Conservation (phyloP, 495 filamentous ascomycete species). For the Talaromyces proteolyticus region DNA sequence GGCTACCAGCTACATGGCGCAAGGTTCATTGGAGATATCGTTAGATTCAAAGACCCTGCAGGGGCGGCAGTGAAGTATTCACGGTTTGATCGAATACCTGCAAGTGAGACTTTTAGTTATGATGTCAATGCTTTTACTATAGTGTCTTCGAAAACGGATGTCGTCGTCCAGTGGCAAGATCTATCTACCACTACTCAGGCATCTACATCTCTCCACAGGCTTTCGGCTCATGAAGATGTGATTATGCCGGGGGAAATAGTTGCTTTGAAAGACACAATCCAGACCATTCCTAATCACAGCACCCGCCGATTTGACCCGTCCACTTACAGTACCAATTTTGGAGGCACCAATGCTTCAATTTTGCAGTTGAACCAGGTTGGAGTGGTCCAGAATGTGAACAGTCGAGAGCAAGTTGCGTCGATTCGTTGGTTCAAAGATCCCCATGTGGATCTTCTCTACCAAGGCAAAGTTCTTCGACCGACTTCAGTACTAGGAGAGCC, state of each 20-base stretch:
- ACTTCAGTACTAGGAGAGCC: conserved; percentile 36
- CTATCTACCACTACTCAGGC: conserved; percentile 38
- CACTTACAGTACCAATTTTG: too few species aligned
- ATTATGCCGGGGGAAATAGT: conserved; percentile 57
- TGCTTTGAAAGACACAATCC: conserved; percentile 33
- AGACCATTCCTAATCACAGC: conserved; percentile 7
- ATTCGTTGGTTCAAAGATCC: conserved; percentile 48
- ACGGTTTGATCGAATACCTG: conserved; percentile 33
- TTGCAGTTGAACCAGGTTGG: conserved; percentile 40
- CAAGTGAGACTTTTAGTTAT: conserved; percentile 45
- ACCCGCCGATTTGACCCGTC: too few species aligned
- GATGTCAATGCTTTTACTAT: conserved; percentile 53
- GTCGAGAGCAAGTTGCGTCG: conserved; percentile 44
- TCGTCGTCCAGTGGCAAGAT: conserved; percentile 57
- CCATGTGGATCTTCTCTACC: conserved; percentile 30
- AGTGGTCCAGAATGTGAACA: conserved; percentile 53
- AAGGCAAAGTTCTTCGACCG: conserved; percentile 19
- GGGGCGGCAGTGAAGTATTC: conserved; percentile 42
- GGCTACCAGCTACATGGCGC: conserved; percentile 11
- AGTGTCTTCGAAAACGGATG: conserved; percentile 33
- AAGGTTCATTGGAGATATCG: conserved; percentile 33
- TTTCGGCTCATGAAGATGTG: conserved; percentile 44
- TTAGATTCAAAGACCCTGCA: conserved; percentile 46
- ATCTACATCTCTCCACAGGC: conserved; percentile 34
- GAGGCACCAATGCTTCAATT: conserved; percentile 9